phyloP scores from a whole-genome alignment of 2,329 filamentous ascomycete species.

The Diaporthe ampelina region DNA sequence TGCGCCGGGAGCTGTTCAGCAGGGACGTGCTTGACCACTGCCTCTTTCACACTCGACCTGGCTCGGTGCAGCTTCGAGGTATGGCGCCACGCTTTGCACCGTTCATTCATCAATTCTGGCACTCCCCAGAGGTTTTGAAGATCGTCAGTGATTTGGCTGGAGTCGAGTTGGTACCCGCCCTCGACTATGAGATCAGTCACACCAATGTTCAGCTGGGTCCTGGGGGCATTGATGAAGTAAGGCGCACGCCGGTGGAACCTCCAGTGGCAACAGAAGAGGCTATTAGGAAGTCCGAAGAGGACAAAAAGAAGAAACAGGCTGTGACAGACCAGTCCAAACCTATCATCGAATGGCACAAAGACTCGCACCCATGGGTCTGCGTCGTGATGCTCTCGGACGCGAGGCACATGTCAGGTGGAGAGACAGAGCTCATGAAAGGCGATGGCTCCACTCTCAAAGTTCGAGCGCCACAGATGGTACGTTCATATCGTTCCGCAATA shows the following conservation, averaged over 20 bases:
- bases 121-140: slow-evolving; percentile 57
- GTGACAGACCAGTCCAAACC: slow-evolving; percentile 66
- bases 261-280: not conserved
- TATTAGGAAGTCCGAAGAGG: slow-evolving; percentile 48
- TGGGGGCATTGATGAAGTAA: slow-evolving; percentile 40
- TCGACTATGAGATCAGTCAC: slow-evolving; percentile 70
- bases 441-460: slow-evolving; percentile 69
- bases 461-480: slow-evolving; percentile 71
- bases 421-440: slow-evolving; percentile 71
- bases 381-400: slow-evolving; percentile 78
- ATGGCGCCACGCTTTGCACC: slow-evolving; percentile 62
- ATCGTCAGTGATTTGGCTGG: slow-evolving; percentile 67
- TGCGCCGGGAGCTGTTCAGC: no score
- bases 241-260: not conserved
- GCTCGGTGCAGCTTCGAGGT: no score
- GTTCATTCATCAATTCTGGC: slow-evolving; percentile 70
- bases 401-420: slow-evolving; percentile 73
- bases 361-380: slow-evolving; percentile 78
- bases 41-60: no score
- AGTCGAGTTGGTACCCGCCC: slow-evolving; percentile 66
- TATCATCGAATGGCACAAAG: slow-evolving; percentile 74
- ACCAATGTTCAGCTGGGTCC: slow-evolving; percentile 66
- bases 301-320: slow-evolving; percentile 57
- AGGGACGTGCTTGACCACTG: no score
- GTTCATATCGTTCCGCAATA: slow-evolving; percentile 42